These are phyloP conservation scores for Protomyces gravidus DNA, from an alignment of 1,139 yeast genomes.

Conservation along the genomic window DNA sequence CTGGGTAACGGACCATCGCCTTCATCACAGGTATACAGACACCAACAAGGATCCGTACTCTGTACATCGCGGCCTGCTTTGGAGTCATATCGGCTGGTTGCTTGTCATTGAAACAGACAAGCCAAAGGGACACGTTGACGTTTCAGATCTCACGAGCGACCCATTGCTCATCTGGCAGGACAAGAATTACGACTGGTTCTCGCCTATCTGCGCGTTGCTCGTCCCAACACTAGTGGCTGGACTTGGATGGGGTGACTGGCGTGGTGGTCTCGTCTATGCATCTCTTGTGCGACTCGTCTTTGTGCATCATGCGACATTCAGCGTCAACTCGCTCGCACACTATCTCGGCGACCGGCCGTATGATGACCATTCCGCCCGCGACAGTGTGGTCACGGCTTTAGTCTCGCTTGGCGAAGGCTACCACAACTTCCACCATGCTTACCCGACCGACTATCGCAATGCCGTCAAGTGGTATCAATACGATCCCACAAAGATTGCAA, in stretches of 20 bases:
- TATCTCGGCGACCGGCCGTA: conserved; percentile 98
- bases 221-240: conserved; percentile 78
- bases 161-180: conserved; percentile 91
- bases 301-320: conserved; percentile 97
- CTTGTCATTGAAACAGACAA: conserved; percentile 86
- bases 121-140: conserved; percentile 92
- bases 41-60: conserved; percentile 96
- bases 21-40: conserved; percentile 98
- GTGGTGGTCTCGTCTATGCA: conserved; percentile 89
- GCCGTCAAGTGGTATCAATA: conserved; percentile 98
- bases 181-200: conserved; percentile 71
- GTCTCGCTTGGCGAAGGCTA: conserved; percentile 98
- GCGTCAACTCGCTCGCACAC: conserved; percentile 97
- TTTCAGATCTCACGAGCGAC: conserved; percentile 83
- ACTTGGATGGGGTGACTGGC: conserved; percentile 76
- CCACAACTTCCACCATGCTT: conserved; percentile 99
- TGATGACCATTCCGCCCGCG: conserved; percentile 94
- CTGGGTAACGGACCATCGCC: conserved; percentile 98
- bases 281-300: conserved; percentile 77
- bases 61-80: conserved; percentile 94
- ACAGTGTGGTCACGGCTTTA: conserved; percentile 86
- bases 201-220: conserved; percentile 63
- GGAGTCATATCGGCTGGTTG: conserved; percentile 98
- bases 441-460: conserved; percentile 96
- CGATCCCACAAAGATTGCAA: conserved; percentile 87